phyloP scores from a whole-genome alignment of 2,329 filamentous ascomycete genomes.

The Epichloe sylvatica region DNA sequence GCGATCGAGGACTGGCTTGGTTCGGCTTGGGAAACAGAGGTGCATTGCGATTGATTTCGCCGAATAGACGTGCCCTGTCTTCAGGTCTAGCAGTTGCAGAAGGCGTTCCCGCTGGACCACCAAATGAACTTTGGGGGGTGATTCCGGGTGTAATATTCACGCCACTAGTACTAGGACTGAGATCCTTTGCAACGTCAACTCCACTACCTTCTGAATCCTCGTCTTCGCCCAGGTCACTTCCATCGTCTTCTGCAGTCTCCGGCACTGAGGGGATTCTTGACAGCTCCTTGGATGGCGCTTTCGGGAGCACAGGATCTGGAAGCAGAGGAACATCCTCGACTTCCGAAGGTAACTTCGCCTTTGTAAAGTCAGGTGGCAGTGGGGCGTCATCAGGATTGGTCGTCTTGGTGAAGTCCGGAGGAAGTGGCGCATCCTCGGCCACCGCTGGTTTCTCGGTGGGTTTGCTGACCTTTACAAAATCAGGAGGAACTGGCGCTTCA shows the following conservation, averaged over 20 bases:
- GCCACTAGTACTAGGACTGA: conserved; percentile 37
- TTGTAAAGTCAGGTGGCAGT: conserved; percentile 19
- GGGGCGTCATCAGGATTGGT: conserved; percentile 18
- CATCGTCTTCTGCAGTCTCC: conserved; percentile 27
- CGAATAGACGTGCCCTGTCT: conserved; percentile 34
- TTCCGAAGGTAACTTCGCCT: conserved; percentile 10
- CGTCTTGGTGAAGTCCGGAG: conserved; percentile 14
- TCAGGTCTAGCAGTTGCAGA: conserved; percentile 17
- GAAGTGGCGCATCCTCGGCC: conserved; percentile 11
- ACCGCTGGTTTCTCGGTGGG: conserved; percentile 9
- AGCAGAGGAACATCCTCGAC: conserved; percentile 27
- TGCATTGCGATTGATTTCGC: conserved; percentile 35
- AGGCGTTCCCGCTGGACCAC: conserved; percentile 28
- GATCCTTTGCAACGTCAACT: conserved; percentile 49
- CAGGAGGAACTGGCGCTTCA: conserved; percentile 19
- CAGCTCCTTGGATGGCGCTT: conserved; percentile 17
- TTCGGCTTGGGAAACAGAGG: conserved; percentile 41
- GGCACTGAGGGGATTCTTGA: conserved; percentile 23
- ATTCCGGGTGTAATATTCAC: conserved; percentile 34
- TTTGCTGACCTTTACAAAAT: conserved; percentile 18
- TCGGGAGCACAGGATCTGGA: conserved; percentile 22
- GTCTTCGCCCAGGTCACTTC: conserved; percentile 26
- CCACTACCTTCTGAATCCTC: conserved; percentile 44
- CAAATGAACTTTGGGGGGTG: conserved; percentile 47
- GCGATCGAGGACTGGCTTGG: conserved; percentile 51